Evolutionary conservation across 495 filamentous ascomycete genomes (phyloP).

Genomic region (Penicillium robsamsonii): DNA sequence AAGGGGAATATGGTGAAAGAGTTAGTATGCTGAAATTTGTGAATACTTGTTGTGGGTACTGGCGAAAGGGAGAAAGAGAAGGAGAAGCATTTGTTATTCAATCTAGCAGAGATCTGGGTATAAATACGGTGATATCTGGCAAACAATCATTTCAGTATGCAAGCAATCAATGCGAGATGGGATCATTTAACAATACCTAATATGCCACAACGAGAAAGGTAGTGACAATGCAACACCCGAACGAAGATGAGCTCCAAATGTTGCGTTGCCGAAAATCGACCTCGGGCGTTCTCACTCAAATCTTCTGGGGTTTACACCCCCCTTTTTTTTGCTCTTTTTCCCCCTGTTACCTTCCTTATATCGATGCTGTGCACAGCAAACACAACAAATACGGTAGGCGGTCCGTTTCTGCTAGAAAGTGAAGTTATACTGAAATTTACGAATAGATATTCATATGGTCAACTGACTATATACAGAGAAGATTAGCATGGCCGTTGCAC

Average conservation of each 20-base stretch:
- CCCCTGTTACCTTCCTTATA: no score
- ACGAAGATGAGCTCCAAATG: conserved; percentile 1
- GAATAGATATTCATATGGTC: conserved; percentile 58
- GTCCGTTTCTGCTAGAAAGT: neutral
- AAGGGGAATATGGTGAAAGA: no score
- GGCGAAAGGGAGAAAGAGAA: no score
- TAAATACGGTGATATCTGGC: neutral
- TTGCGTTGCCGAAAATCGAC: neutral
- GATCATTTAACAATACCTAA: neutral
- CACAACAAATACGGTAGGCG: neutral
- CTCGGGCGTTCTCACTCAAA: no score
- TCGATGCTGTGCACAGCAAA: neutral
- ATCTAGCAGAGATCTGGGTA: no score
- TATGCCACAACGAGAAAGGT: neutral
- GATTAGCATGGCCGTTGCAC: conserved; percentile 99
- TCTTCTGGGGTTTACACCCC: no score
- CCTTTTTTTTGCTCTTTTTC: no score
- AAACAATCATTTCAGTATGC: no score
- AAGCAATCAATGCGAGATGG: no score
- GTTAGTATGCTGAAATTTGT: no score
- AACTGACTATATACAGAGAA: conserved; percentile 85
- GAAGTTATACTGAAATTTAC: neutral
- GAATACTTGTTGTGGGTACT: no score
- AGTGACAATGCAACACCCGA: neutral
- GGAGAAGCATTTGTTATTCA: no score